phyloP scores from a whole-genome alignment of 192 early-diverging fungal species.

The Podila verticillata region DNA sequence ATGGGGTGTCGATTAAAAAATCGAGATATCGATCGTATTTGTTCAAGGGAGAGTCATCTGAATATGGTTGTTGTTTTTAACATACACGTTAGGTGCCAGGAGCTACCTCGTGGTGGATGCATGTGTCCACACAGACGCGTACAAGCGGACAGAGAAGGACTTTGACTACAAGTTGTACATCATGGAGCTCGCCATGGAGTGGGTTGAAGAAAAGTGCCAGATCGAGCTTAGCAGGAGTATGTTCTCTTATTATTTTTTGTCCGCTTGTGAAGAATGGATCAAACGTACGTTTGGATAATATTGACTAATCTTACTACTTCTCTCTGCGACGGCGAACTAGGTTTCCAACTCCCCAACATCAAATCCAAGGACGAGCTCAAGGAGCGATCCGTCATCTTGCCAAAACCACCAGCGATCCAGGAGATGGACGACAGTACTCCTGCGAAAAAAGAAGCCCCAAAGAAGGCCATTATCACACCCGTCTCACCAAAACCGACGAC shows the following conservation, averaged over 20 bases:
- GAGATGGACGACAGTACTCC: conserved; percentile 4
- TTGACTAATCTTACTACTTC: too few relatives aligned
- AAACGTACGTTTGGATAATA: too few relatives aligned
- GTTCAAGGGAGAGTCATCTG: not conserved
- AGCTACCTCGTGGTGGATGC: conserved; percentile 72
- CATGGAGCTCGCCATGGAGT: conserved; percentile 71
- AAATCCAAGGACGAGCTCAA: conserved; percentile 67
- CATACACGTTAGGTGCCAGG: conserved; percentile 41
- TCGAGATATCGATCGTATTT: not conserved
- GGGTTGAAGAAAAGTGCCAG: conserved; percentile 70
- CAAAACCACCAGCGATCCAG: conserved; percentile 61
- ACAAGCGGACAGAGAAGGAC: conserved; percentile 63
- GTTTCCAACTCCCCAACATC: conserved; percentile 67
- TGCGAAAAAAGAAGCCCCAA: not conserved
- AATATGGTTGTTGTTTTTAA: not conserved
- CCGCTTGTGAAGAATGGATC: not conserved
- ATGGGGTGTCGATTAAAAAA: not conserved
- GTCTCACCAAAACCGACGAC: not conserved
- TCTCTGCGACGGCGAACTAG: conserved; percentile 23
- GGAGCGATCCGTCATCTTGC: conserved; percentile 60
- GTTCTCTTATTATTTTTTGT: conserved; percentile 6
- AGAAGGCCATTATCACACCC: not conserved
- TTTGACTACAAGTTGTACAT: conserved; percentile 74
- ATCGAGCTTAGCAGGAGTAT: conserved; percentile 69
- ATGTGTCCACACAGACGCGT: conserved; percentile 68